Base-by-base conservation (phyloP, 2,329 filamentous ascomycete species). In the Dissoconium aciculare region DNA sequence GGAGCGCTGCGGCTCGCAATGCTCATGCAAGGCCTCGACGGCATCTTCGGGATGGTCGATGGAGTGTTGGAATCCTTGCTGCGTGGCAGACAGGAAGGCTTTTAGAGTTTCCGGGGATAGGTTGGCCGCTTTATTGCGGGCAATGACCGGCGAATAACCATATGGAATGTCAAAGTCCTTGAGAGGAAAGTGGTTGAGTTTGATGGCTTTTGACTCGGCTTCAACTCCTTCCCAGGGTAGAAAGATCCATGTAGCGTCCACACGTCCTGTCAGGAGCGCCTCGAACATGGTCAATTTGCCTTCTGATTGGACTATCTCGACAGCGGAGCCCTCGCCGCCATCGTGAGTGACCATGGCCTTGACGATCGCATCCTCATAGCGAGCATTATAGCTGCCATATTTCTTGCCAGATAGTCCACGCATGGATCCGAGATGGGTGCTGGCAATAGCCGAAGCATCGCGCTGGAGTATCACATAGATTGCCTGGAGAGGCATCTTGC, bases 231-330 rank as follows among this genome's bases (percentile, higher is more conserved):
- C 50, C 50, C 50, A 52, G 9, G 50, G 49, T 26, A 51, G 23
- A 31, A 52, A 51, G 24, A 51, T 38, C 50, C 50, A 52, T 2
- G 50, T 52, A 1, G 47, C 47, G 34, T 52, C 50, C 3, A 51
- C 30, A n/a, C 37, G 27, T 2, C 49, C 49, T 11, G 37, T 28
- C 30, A 45, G 45, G 11, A 48, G 31, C 9, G 41, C 39, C 5
- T 50, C 45, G 16, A 49, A 52, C 14, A 52, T 38, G 25, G 38
- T 39, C 29, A 51, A 33, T 38, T 51, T 52, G 24, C 46, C 43
- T 15, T 45, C 27, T 36, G 27, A 32, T 11, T 37, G 35, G 19
- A 45, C 40, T 14, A 51, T 43, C 26, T 42, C 31, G 26, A 52
- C 35, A 3, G 30, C 32, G 2, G 39, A 15, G 3, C 35, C 40